Conservation (phyloP, 2,329 filamentous ascomycete species). For the Sporothrix phasma region DNA sequence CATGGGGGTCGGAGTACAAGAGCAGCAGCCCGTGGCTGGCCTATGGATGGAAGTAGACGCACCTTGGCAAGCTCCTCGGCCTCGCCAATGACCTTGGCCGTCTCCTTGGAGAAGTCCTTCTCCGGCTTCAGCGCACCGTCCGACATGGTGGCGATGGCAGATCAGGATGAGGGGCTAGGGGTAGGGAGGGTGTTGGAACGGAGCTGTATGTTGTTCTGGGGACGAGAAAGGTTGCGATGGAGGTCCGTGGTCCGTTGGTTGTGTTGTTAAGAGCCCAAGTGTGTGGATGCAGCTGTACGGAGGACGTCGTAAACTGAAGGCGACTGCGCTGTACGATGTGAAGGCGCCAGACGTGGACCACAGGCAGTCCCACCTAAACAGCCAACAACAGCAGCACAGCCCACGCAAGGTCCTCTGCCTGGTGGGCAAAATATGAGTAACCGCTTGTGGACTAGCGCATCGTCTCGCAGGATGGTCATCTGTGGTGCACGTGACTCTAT, state of each 20-base stretch:
- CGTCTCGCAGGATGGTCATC: too few relatives aligned
- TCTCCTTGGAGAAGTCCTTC: slow-evolving; percentile 98
- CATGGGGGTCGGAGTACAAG: neutral
- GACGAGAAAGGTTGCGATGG: neutral
- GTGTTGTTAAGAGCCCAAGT: neutral
- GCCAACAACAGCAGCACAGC: slow-evolving; percentile 4
- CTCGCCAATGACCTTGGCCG: slow-evolving; percentile 82
- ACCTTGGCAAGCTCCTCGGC: slow-evolving; percentile 85
- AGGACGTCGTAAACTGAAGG: too few relatives aligned
- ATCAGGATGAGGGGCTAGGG: neutral
- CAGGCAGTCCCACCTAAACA: neutral
- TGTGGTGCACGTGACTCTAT: slow-evolving; percentile 5
- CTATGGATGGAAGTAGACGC: neutral
- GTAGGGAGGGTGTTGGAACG: neutral
- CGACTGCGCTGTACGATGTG: neutral
- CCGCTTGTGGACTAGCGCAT: neutral
- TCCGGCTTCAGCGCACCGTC: slow-evolving; percentile 81
- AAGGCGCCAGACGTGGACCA: neutral
- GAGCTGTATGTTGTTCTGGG: neutral
- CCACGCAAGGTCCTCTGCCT: slow-evolving; percentile 17
- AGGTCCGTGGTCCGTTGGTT: neutral
- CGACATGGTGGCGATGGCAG: slow-evolving; percentile 53
- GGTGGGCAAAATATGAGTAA: neutral
- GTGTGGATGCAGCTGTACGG: neutral
- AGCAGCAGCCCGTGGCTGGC: neutral